These are phyloP conservation scores for Aphanocladium album DNA, from an alignment of 2,329 filamentous ascomycete species.

Conservation along the genomic window DNA sequence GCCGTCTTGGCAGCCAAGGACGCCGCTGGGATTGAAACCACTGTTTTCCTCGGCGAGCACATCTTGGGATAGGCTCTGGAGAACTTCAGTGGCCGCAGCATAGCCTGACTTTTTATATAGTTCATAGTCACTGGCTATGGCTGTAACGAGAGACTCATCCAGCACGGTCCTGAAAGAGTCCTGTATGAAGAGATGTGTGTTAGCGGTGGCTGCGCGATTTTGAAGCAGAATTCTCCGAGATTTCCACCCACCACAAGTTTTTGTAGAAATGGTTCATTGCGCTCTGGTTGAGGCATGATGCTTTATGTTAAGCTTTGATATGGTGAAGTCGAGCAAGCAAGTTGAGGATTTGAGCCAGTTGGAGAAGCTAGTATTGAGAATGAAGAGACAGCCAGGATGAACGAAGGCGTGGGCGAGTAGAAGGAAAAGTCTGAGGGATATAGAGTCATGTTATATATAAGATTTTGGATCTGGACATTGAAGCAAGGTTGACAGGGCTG, in stretches of 20 bases:
- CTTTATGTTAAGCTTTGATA: background rate
- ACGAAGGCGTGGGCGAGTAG: background rate
- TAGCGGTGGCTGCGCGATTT: background rate
- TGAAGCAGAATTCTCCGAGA: background rate
- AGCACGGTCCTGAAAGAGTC: constrained; percentile 68
- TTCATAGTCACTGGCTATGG: constrained; percentile 71
- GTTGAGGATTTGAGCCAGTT: background rate
- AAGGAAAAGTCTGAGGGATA: background rate
- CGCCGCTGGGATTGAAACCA: constrained; percentile 74
- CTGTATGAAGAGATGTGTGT: constrained; percentile 36
- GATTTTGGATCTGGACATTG: background rate
- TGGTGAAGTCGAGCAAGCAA: background rate
- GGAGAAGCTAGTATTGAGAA: background rate
- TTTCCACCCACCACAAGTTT: constrained; percentile 5
- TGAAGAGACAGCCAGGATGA: background rate
- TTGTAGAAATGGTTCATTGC: background rate
- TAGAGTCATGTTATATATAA: background rate
- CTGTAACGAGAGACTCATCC: constrained; percentile 71
- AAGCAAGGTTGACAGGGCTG: too few species aligned
- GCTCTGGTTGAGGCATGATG: background rate
- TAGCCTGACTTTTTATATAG: constrained; percentile 49
- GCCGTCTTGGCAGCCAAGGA: constrained; percentile 40
- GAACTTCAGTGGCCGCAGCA: constrained; percentile 48
- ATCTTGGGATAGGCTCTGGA: constrained; percentile 61
- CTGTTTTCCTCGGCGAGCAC: constrained; percentile 65